Conservation (phyloP, 768 basidiomycete genomes). For the Termitomyces sp. region DNA sequence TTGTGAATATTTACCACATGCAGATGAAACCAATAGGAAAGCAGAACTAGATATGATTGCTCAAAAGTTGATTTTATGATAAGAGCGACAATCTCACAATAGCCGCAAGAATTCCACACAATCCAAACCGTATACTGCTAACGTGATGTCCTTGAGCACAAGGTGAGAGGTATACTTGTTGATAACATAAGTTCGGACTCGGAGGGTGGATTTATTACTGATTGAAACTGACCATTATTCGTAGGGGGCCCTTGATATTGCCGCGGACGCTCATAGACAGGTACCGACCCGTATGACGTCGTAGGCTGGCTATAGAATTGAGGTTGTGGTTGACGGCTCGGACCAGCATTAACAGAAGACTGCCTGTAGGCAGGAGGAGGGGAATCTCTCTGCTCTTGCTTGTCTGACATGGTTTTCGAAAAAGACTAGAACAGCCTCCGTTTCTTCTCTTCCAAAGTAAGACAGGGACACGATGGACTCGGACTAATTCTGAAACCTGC, state of each 20-base stretch:
- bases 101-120: conserved; percentile 26
- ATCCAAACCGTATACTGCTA: conserved; percentile 20
- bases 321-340: not conserved
- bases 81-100: conserved; percentile 15
- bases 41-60: conserved; percentile 11
- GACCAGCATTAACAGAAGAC: not conserved
- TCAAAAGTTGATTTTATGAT: not conserved
- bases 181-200: not conserved
- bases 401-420: conserved; percentile 10
- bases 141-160: conserved; percentile 25
- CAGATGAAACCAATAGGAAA: conserved; percentile 24
- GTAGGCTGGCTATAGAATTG: not conserved
- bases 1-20: conserved; percentile 19
- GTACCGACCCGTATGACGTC: not conserved
- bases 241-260: conserved; percentile 5
- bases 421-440: not conserved
- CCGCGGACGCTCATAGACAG: conserved; percentile 6
- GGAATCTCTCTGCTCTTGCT: not conserved
- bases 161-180: conserved; percentile 15
- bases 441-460: not conserved
- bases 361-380: conserved; percentile 8
- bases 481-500: not conserved
- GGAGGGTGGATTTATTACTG: not conserved
- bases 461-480: not conserved
- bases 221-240: conserved; percentile 3